Percentiles rank a stretch among this genome's conserved stretches.
Evolutionary conservation across 1,139 yeast genomes (phyloP).

Genomic region (Geotrichum reessii): DNA sequence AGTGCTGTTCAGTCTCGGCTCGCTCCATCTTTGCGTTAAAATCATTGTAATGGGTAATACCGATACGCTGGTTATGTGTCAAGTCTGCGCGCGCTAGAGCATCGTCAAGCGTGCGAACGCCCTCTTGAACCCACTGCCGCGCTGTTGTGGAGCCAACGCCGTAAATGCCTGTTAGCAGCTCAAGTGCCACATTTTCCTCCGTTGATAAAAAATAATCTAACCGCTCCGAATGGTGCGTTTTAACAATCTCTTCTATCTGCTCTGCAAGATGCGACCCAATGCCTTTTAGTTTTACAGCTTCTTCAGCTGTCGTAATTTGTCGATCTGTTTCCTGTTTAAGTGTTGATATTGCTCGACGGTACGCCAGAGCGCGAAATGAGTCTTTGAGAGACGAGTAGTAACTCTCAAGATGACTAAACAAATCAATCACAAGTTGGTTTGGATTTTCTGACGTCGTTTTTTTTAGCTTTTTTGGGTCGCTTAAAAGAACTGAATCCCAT

Average conservation of each 20-base stretch:
- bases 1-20: constrained; percentile 44
- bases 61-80: constrained; percentile 41
- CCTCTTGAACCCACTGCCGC: constrained; percentile 41
- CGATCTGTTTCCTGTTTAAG: constrained; percentile 30
- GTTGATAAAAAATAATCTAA: constrained; percentile 31
- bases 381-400: constrained; percentile 37
- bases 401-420: neutral
- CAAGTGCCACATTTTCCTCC: constrained; percentile 30
- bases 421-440: constrained; percentile 34
- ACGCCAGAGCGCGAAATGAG: constrained; percentile 43
- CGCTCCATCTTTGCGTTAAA: constrained; percentile 48
- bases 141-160: constrained; percentile 52
- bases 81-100: constrained; percentile 35
- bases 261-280: constrained; percentile 45
- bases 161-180: constrained; percentile 43
- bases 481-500: neutral
- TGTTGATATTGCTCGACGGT: constrained; percentile 44
- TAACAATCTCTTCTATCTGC: constrained; percentile 46
- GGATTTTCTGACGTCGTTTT: neutral
- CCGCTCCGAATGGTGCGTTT: constrained; percentile 41
- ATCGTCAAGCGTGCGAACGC: constrained; percentile 42
- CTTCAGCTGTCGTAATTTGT: constrained; percentile 38
- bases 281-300: constrained; percentile 42
- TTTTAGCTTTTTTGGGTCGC: neutral
- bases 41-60: constrained; percentile 49